Conservation (phyloP, 1,139 yeast species). For the Pichia sp. region DNA sequence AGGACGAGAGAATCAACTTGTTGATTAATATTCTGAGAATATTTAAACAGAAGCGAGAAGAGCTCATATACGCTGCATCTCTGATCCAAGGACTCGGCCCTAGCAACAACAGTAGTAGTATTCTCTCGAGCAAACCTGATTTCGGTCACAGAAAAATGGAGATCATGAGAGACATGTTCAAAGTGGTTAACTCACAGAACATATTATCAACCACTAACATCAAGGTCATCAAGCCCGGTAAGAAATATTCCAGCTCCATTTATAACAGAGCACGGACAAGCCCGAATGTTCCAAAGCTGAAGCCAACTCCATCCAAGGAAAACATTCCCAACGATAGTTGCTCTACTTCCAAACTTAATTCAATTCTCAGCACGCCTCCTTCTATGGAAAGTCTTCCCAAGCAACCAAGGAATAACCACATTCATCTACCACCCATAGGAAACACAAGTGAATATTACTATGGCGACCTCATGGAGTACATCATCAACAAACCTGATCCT, state of each 20-base stretch:
- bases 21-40: conserved; percentile 33
- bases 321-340: no score
- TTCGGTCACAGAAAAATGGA: conserved; percentile 17
- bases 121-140: conserved; percentile 7
- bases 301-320: no score
- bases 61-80: conserved; percentile 19
- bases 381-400: conserved; percentile 1
- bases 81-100: conserved; percentile 20
- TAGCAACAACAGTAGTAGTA: conserved; percentile 4
- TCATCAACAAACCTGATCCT: conserved; percentile 1
- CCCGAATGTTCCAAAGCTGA: no score
- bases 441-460: conserved; percentile 1
- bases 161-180: conserved; percentile 22
- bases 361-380: conserved; percentile 7
- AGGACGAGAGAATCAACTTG: conserved; percentile 45
- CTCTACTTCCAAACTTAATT: conserved; percentile 1
- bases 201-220: conserved; percentile 5
- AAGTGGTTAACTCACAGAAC: conserved; percentile 13
- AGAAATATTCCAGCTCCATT: conserved; percentile 22
- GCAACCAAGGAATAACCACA: background rate
- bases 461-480: conserved; percentile 5
- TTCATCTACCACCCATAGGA: background rate
- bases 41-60: conserved; percentile 18
- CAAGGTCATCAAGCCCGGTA: conserved; percentile 24
- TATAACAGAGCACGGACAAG: conserved; percentile 8